Conservation (phyloP, 192 early-diverging fungal genomes). For the Chytriomyces sp. region DNA sequence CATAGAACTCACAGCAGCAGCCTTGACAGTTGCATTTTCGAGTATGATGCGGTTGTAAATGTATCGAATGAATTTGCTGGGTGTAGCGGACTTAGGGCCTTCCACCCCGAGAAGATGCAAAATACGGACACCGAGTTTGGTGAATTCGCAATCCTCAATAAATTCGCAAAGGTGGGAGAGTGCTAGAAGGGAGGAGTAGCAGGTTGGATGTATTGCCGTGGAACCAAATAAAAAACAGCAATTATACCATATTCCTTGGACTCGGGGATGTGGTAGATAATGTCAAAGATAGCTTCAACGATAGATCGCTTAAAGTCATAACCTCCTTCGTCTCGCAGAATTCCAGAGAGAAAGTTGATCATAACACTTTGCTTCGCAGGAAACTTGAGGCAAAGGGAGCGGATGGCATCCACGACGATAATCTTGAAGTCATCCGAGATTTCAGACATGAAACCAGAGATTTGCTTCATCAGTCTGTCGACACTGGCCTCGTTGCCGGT, state of each 20-base stretch:
- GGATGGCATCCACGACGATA: constrained; percentile 97
- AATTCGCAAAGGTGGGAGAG: constrained; percentile 97
- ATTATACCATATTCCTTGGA: constrained; percentile 81
- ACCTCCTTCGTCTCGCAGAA: constrained; percentile 96
- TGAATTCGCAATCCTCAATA: constrained; percentile 99
- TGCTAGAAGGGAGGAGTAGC: constrained; percentile 50
- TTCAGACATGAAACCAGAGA: constrained; percentile 96
- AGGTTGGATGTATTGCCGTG: background rate
- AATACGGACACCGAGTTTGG: constrained; percentile 96
- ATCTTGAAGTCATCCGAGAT: constrained; percentile 99
- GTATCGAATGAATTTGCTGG: constrained; percentile 96
- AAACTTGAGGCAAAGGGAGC: constrained; percentile 96
- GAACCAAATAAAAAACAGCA: background rate
- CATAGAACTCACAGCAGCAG: constrained; percentile 93
- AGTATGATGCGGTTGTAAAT: constrained; percentile 99
- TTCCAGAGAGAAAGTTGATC: constrained; percentile 88
- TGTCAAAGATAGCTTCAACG: constrained; percentile 96
- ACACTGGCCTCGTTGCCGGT: constrained; percentile 98
- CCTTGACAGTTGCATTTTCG: constrained; percentile 94
- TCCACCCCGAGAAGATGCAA: constrained; percentile 92
- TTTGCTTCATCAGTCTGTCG: constrained; percentile 99
- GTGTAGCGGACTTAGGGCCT: constrained; percentile 87
- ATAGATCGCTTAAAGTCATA: constrained; percentile 96
- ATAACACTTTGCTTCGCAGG: constrained; percentile 92
- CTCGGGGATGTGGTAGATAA: constrained; percentile 91